Evolutionary conservation across 2,329 filamentous ascomycete species (phyloP).

Genomic region (Myriosclerotinia duriaeana): DNA sequence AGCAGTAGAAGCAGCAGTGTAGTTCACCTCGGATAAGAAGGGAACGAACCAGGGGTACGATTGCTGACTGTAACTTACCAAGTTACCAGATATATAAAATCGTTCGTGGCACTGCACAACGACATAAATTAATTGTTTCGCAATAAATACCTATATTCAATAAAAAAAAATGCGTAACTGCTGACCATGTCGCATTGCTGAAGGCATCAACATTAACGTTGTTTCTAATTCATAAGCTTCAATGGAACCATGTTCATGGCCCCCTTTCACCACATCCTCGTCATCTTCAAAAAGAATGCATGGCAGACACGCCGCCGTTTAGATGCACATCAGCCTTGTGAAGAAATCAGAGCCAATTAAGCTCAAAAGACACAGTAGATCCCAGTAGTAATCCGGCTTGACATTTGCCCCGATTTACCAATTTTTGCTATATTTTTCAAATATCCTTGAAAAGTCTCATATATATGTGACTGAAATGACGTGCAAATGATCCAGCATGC

Average conservation of each 20-base stretch:
- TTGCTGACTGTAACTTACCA: neutral
- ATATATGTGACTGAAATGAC: neutral
- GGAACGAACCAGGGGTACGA: neutral
- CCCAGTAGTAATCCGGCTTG: conserved; percentile 1
- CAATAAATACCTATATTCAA: neutral
- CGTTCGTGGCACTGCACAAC: neutral
- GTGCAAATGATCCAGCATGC: neutral
- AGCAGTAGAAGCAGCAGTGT: no score
- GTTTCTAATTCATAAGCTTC: conserved; percentile 1
- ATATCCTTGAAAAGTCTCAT: neutral
- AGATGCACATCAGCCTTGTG: conserved; percentile 31
- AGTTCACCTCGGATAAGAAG: neutral
- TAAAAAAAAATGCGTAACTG: neutral
- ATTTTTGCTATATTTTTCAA: neutral
- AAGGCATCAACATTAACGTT: conserved; percentile 13
- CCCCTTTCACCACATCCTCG: neutral
- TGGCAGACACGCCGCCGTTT: conserved; percentile 15
- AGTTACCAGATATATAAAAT: no score
- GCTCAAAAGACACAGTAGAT: neutral
- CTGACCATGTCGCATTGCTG: neutral
- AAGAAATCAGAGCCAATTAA: conserved; percentile 24
- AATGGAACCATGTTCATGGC: neutral
- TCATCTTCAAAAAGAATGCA: conserved; percentile 14
- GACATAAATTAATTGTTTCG: neutral
- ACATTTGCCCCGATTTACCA: conserved; percentile 16